Conservation (phyloP, 345 rosid species). For the Moricandia arvensis region DNA sequence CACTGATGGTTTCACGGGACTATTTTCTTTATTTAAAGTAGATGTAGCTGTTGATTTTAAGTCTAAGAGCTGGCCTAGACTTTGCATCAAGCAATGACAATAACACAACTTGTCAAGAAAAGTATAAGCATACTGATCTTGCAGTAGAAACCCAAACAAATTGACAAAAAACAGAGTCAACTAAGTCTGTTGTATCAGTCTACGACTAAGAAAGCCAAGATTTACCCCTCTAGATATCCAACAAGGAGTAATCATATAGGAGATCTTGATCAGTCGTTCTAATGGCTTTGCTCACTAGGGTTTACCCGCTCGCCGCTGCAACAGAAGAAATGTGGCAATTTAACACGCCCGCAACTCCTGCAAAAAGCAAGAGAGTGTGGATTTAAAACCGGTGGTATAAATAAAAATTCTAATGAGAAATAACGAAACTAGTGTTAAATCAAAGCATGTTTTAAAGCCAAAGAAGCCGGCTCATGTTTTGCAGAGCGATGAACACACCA, state of each 20-base stretch:
- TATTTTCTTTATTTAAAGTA: background rate
- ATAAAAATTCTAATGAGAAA: background rate
- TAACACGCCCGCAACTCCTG: conserved; percentile 87
- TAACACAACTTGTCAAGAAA: background rate
- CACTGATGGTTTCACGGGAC: conserved; percentile 13
- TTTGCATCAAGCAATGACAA: conserved; percentile 16
- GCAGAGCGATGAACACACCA: background rate
- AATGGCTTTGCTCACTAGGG: conserved; percentile 31
- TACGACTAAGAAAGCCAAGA: conserved; percentile 21
- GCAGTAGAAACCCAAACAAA: conserved; percentile 13
- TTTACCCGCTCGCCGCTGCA: conserved; percentile 77
- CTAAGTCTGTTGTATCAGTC: conserved; percentile 11
- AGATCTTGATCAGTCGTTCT: conserved; percentile 9
- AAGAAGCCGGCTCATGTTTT: background rate
- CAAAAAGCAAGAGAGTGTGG: conserved; percentile 5
- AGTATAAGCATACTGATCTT: conserved; percentile 21
- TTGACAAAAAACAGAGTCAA: conserved; percentile 18
- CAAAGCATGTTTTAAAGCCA: conserved; percentile 9
- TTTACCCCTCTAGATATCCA: background rate
- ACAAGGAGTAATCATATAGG: conserved; percentile 1
- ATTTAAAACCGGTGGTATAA: background rate
- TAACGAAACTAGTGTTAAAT: background rate
- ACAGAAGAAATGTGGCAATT: conserved; percentile 90
- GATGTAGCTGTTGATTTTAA: background rate
- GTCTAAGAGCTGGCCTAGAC: conserved; percentile 9